Conservation (phyloP, 305 asterid genomes). For the Plantago rigida region DNA sequence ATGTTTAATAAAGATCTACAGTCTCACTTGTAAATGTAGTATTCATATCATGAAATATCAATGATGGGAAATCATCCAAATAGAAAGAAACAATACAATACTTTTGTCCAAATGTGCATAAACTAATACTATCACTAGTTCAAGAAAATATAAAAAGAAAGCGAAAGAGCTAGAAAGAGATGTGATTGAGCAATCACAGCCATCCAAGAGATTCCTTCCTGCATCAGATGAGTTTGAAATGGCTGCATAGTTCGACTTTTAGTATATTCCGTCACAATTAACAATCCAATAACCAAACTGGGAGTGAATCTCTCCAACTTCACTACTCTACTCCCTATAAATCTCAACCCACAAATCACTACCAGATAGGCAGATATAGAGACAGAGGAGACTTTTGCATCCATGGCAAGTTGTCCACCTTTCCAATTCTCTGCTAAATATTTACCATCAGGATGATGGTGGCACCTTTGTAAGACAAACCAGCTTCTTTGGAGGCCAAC, state of each 20-base stretch:
- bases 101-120: background rate
- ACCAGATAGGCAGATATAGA: background rate
- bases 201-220: constrained; percentile 33
- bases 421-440: constrained; percentile 54
- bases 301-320: background rate
- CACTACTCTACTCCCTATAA: background rate
- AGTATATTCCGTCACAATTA: constrained; percentile 26
- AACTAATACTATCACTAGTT: too few relatives aligned
- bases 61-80: background rate
- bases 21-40: too few relatives aligned
- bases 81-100: background rate
- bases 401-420: constrained; percentile 51
- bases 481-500: constrained; percentile 69
- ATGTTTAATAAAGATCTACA: too few relatives aligned
- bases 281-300: background rate
- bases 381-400: background rate
- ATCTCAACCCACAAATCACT: constrained; percentile 2
- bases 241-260: constrained; percentile 35
- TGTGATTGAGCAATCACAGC: constrained; percentile 26
- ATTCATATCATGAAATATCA: background rate
- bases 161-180: constrained; percentile 17
- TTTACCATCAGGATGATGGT: constrained; percentile 37
- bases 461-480: constrained; percentile 49
- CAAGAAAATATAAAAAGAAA: background rate
- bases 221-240: constrained; percentile 17